Base-by-base conservation (phyloP, 108 stramenopile genomes). In the Nitzschia sp. region DNA sequence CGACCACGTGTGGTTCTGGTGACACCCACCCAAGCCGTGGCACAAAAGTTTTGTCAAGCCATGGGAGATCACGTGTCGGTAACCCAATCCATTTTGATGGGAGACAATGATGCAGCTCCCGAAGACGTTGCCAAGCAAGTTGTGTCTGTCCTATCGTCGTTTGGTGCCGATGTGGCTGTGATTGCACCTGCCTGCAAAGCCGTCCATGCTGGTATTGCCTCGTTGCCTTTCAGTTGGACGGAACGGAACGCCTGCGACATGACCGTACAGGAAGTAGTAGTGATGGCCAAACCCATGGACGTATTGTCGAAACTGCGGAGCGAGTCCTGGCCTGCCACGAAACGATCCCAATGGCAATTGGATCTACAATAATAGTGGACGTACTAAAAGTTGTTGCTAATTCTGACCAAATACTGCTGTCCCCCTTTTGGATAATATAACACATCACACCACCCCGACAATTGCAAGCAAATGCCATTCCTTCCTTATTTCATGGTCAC, bases 1-100 rank as follows among this genome's bases (percentile, higher is more conserved):
- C 73, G 88, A 20, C 88, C 89, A 6, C 82, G 90, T 34, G 84
- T 89, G 8, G 78, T 73, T 9, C 63, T 92, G n/a, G 12, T 91
- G 17, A 85, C 85, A 46, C 91, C 91, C 14, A 73, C 62, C 14
- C 59, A 57, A 11, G 54, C 73, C 6, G 83, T 74, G 24, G 51
- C 63, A 7, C 58, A 78, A 24, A 85, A 76, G 53, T 95, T 95
- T 65, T 21, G 53, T 8, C 24, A 14, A 6, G 86, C 83, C 20
- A 46, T 90, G 61, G 75, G 79, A 26, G 59, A 53, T 22, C 58
- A 17, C 59, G 74, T 73, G 71, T 38, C 61, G 0, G 25, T 75
- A 1, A 72, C 58, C 6, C 21, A 42, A 26, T 44, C 19, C 37
- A 63, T 54, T 37, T 17, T 57, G 8, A 14, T 22, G 6, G 55